Base-by-base conservation (phyloP, 345 rosid genomes). In the Salix dunnii region DNA sequence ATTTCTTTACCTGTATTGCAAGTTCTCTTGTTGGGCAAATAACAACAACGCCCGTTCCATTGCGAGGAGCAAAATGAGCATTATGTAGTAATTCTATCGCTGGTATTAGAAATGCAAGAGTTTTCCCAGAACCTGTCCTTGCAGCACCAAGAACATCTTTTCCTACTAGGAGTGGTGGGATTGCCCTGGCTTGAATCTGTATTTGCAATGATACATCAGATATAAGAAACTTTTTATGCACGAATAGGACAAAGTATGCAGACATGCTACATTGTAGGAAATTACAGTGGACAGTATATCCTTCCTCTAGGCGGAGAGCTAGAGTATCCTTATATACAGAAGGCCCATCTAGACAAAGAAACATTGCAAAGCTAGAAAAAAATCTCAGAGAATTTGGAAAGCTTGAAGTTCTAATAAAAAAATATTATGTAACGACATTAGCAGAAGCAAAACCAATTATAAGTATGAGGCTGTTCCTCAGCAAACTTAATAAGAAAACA, bases 71-170 rank as follows among this genome's bases (percentile, higher is more conserved):
- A 35, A 94, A 96, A 55, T 23, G 88, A 67, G 86, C 87, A 78
- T 89, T 90, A 78, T 80, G 85, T 65, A 96, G 81, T 89, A 94
- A 84, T 85, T 96, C 99, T 3, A 91, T 89, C 36, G 98, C 98
- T 7, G 98, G 99, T 67, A 94, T 83, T 64, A 96, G 87, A 72
- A 96, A 96, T 36, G 98, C 98, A 75, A 96, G 91, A 27, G 99
- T 94, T 82, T 96, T 96, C 74, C 99, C 99, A 73, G 99, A 92
- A 78, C 98, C 99, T 0, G 97, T 96, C 85, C 98, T 90, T 10
- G 99, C 99, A 74, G 98, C 97, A 75, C 97, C 99, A 61, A 96
- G 95, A 73, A 92, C 97, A 89, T 96, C 98, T 85, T 92, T 90
- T 2, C 99, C 97, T n/a, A 78, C 81, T 83, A 91, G 78, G 73